Evolutionary conservation across 768 basidiomycete species (phyloP).

Genomic region (Lactarius akahatsu): DNA sequence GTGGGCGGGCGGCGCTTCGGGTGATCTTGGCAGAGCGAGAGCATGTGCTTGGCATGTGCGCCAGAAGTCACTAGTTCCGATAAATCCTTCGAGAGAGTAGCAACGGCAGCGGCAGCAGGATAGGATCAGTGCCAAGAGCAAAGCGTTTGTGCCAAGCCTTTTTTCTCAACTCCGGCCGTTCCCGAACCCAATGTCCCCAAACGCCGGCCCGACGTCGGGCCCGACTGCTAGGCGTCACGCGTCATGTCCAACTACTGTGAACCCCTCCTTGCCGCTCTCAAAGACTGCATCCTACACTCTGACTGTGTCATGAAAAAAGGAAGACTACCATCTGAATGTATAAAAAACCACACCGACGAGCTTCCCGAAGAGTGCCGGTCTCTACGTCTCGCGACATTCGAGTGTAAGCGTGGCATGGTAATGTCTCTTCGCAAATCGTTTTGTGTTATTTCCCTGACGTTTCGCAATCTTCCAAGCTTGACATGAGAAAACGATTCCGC

Average conservation of each 20-base stretch:
- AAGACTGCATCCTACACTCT: slow-evolving; percentile 78
- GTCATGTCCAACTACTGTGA: slow-evolving; percentile 83
- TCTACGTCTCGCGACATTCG: slow-evolving; percentile 78
- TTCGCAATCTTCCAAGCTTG: slow-evolving; percentile 48
- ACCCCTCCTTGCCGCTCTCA: slow-evolving; percentile 72
- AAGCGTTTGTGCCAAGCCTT: neutral
- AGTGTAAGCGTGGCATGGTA: slow-evolving; percentile 91
- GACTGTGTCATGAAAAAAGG: slow-evolving; percentile 85
- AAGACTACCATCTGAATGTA: slow-evolving; percentile 79
- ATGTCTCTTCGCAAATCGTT: slow-evolving; percentile 32
- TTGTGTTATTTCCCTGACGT: slow-evolving; percentile 2
- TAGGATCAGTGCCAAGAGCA: neutral
- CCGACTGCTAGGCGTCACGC: neutral
- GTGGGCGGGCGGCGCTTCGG: neutral
- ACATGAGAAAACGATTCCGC: slow-evolving; percentile 82
- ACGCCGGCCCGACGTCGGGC: neutral
- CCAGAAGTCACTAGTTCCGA: neutral
- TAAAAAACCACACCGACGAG: slow-evolving; percentile 69
- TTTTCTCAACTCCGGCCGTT: neutral
- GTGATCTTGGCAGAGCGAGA: neutral
- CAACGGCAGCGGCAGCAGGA: neutral
- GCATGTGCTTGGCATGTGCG: neutral
- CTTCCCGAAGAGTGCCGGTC: slow-evolving; percentile 80
- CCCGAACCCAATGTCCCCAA: neutral
- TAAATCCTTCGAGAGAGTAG: neutral